phyloP scores from a whole-genome alignment of 2,329 filamentous ascomycete genomes.

The Eutypa lata region DNA sequence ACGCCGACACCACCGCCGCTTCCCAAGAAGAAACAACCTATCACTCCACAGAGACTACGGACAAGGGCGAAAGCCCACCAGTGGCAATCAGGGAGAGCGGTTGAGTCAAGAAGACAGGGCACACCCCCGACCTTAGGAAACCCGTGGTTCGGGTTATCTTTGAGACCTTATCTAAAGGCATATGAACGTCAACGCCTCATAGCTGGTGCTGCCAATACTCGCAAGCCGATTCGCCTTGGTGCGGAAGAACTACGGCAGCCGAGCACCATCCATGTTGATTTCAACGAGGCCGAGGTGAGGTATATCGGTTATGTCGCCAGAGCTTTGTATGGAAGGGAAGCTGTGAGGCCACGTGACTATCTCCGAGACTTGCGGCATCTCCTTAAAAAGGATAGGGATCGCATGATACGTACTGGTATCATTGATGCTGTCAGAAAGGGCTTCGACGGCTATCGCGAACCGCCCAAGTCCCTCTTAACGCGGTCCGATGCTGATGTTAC shows the following conservation, averaged over 20 bases:
- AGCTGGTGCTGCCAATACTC: slow-evolving; percentile 5
- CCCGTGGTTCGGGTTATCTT: slow-evolving; percentile 16
- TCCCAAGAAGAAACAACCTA: slow-evolving; percentile 6
- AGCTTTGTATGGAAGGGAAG: slow-evolving; percentile 15
- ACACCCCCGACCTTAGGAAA: slow-evolving; percentile 7
- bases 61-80: slow-evolving; percentile 21
- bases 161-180: slow-evolving; percentile 23
- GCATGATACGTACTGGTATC: slow-evolving; percentile 9
- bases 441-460: slow-evolving; percentile 14
- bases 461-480: slow-evolving; percentile 17
- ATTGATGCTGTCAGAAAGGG: slow-evolving; percentile 12
- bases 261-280: slow-evolving; percentile 26
- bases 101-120: slow-evolving; percentile 12
- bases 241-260: slow-evolving; percentile 8
- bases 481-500: slow-evolving; percentile 31
- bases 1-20: slow-evolving; percentile 5
- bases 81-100: slow-evolving; percentile 24
- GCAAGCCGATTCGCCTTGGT: slow-evolving; percentile 7
- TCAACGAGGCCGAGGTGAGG: slow-evolving; percentile 20
- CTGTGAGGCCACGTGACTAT: slow-evolving; percentile 5
- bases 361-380: slow-evolving; percentile 25
- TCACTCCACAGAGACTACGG: slow-evolving; percentile 18
- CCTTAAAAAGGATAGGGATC: slow-evolving; percentile 20
- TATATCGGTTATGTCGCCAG: slow-evolving; percentile 24
- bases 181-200: slow-evolving; percentile 15